phyloP scores from a whole-genome alignment of 345 rosid species.

The Sisymbrium altissimum region DNA sequence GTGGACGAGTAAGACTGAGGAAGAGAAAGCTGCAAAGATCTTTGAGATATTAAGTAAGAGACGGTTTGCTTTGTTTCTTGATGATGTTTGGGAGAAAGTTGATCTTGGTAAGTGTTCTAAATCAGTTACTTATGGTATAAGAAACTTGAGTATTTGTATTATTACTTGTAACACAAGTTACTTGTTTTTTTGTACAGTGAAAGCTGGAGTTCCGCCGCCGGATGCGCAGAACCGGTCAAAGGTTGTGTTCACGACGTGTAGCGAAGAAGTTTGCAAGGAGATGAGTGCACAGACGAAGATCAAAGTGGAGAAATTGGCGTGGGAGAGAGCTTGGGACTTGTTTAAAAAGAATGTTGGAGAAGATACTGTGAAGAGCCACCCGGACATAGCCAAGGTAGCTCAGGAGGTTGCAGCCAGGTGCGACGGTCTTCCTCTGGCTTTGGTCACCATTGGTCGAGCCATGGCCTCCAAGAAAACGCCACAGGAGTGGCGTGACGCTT shows the following conservation, averaged over 20 bases:
- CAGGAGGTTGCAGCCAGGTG: conserved; percentile 31
- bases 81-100: conserved; percentile 40
- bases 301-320: conserved; percentile 28
- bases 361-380: conserved; percentile 27
- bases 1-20: conserved; percentile 31
- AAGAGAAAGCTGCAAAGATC: conserved; percentile 31
- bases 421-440: conserved; percentile 36
- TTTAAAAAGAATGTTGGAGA: conserved; percentile 37
- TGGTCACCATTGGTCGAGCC: conserved; percentile 39
- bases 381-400: conserved; percentile 33
- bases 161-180: not conserved
- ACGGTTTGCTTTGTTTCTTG: conserved; percentile 37
- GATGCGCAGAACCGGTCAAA: conserved; percentile 27
- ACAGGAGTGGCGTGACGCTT: conserved; percentile 36
- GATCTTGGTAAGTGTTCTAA: conserved; percentile 29
- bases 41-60: conserved; percentile 39
- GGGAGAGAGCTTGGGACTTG: conserved; percentile 37
- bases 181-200: not conserved
- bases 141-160: not conserved
- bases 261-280: conserved; percentile 33
- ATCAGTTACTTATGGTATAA: not conserved
- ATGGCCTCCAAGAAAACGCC: conserved; percentile 36
- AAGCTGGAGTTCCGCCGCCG: conserved; percentile 32
- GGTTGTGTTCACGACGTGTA: conserved; percentile 34
- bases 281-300: conserved; percentile 36